Evolutionary conservation across 108 stramenopile genomes (phyloP).

Genomic region (Cyclotella baltica): DNA sequence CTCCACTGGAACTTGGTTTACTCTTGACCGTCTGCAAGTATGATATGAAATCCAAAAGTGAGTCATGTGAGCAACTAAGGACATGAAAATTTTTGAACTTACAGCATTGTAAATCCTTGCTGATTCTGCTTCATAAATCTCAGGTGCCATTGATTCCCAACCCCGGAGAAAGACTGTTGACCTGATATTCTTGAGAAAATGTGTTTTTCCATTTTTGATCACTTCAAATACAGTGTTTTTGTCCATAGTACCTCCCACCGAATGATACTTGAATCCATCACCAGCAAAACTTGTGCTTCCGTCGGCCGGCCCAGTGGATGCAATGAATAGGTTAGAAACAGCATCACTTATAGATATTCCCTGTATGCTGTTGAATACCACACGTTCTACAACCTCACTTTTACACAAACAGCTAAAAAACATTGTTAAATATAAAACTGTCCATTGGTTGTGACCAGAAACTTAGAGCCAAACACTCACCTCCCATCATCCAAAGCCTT

Average conservation of each 20-base stretch:
- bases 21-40: conserved; percentile 18
- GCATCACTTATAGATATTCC: conserved; percentile 21
- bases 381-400: conserved; percentile 44
- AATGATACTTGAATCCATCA: conserved; percentile 39
- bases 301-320: conserved; percentile 38
- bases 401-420: conserved; percentile 56
- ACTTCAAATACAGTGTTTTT: conserved; percentile 64
- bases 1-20: conserved; percentile 18
- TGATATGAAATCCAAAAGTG: no score
- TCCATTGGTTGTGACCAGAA: no score
- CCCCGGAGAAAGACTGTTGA: conserved; percentile 56
- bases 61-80: neutral
- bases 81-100: neutral
- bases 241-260: conserved; percentile 30
- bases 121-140: conserved; percentile 47
- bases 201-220: conserved; percentile 44
- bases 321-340: conserved; percentile 49
- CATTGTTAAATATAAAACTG: neutral
- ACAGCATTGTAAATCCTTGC: conserved; percentile 32
- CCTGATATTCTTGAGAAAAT: conserved; percentile 57
- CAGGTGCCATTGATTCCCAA: conserved; percentile 25
- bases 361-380: conserved; percentile 37
- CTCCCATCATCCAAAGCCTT: conserved; percentile 28
- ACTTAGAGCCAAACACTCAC: conserved; percentile 21
- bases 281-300: conserved; percentile 20